These are phyloP conservation scores for Ophiostoma sp. DNA, from an alignment of 2,329 filamentous ascomycete genomes.

Conservation along the genomic window DNA sequence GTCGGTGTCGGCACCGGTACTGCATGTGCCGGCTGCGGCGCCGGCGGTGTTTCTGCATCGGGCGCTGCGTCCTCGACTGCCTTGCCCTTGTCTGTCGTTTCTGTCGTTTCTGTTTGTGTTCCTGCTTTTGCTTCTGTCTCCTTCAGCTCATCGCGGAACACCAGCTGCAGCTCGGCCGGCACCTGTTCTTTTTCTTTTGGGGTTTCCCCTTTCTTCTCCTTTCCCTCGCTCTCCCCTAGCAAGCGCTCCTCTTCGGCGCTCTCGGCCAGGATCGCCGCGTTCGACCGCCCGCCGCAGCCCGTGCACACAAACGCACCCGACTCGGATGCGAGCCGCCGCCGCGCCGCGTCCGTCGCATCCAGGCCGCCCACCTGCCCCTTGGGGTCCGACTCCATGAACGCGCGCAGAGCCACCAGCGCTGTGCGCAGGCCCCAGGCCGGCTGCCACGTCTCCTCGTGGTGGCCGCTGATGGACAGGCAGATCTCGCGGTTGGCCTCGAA, in stretches of 20 bases:
- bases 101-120: neutral
- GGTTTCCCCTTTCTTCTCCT: neutral
- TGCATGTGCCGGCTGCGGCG: conserved; percentile 25
- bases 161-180: conserved; percentile 56
- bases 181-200: conserved; percentile 29
- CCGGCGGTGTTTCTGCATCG: neutral
- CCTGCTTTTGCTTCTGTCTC: conserved; percentile 15
- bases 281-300: conserved; percentile 59
- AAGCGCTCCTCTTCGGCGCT: conserved; percentile 54
- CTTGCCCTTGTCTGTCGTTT: neutral
- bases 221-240: conserved; percentile 24
- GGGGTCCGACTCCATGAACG: conserved; percentile 89
- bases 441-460: conserved; percentile 98
- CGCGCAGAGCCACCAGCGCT: conserved; percentile 70
- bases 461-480: conserved; percentile 85
- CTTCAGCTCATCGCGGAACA: conserved; percentile 65
- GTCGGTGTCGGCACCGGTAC: conserved; percentile 22
- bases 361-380: conserved; percentile 86
- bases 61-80: too few species aligned
- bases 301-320: conserved; percentile 63
- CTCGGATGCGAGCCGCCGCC: conserved; percentile 63
- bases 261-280: conserved; percentile 68
- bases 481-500: conserved; percentile 98
- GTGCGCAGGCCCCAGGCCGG: conserved; percentile 95
- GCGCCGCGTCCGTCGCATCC: conserved; percentile 63